Evolutionary conservation across 129 eudicot species (phyloP), one percentile per base, ranked within the genome.

Genomic region (Arctium minus): DNA sequence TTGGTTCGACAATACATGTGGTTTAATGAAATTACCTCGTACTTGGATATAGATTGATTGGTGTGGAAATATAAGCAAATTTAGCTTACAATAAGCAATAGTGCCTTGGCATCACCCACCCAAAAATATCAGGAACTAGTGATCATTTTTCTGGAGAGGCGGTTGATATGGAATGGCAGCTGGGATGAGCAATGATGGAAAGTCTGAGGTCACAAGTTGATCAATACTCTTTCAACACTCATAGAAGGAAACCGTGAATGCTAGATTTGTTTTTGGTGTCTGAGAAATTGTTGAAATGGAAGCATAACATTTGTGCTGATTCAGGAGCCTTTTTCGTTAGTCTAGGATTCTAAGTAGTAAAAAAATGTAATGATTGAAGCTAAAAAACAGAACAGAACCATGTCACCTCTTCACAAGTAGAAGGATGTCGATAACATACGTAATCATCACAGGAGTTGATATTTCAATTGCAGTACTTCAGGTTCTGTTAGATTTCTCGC

Each of bases 31-130:
- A 27, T 73, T 56, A 50, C 37, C 38, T 73, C 78, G 38, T 71
- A 56, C 36, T 29, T 81, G 62, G 72, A 29, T 80, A 18, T 80
- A 80, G 73, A 72, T 50, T 56, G 37, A 80, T 15, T 53, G 42
- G 46, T 72, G 70, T 73, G 73, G 40, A 73, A 1, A 22, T 53
- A 53, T 50, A 56, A 56, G 44, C 37, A 27, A 32, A 29, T 33
- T 6, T 10, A 76, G 46, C 35, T n/a, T 56, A 33, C 11, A 15
- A 73, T 33, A 81, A 18, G 44, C 67, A 56, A 56, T 56, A 56
- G 67, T 56, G 67, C 27, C 67, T 17, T 56, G 27, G 67, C 67
- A 56, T 56, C 67, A 17, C 67, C 27, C 67, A 17, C 67, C 67
- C 27, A 1, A 17, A 56, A 17, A 56, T 17, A 17, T 56, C 67